Evolutionary conservation across 2,329 filamentous ascomycete genomes (phyloP).

Genomic region (Nemania bipapillata): DNA sequence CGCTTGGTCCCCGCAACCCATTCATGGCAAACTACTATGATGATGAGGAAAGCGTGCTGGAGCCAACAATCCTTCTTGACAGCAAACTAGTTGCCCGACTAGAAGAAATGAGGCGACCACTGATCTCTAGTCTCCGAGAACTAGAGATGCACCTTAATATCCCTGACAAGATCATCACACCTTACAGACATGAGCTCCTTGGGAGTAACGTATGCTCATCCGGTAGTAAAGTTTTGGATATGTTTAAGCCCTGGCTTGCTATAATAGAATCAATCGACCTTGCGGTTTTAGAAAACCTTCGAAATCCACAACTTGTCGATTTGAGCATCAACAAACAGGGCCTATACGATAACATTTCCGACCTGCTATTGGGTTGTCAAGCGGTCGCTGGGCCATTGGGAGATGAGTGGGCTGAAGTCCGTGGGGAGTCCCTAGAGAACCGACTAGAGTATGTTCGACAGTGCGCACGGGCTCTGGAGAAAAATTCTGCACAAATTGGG

Average conservation of each 20-base stretch:
- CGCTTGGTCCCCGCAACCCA: slow-evolving; percentile 72
- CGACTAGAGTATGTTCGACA: slow-evolving; percentile 82
- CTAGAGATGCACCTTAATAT: slow-evolving; percentile 84
- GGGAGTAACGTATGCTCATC: slow-evolving; percentile 84
- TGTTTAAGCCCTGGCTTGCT: slow-evolving; percentile 88
- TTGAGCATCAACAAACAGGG: slow-evolving; percentile 92
- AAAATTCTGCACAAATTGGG: slow-evolving; percentile 85
- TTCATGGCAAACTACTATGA: slow-evolving; percentile 86
- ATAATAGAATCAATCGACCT: slow-evolving; percentile 93
- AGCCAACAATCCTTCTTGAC: slow-evolving; percentile 80
- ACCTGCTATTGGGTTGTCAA: slow-evolving; percentile 87
- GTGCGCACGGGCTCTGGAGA: slow-evolving; percentile 83
- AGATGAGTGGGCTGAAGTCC: slow-evolving; percentile 95
- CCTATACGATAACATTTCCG: slow-evolving; percentile 91
- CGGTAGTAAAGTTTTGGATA: slow-evolving; percentile 83
- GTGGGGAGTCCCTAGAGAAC: slow-evolving; percentile 88
- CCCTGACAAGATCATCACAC: slow-evolving; percentile 83
- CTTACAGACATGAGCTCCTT: slow-evolving; percentile 79
- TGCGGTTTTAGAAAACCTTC: slow-evolving; percentile 79
- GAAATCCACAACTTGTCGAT: slow-evolving; percentile 85
- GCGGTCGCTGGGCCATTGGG: slow-evolving; percentile 88
- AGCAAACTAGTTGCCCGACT: slow-evolving; percentile 80
- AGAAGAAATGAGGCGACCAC: slow-evolving; percentile 84
- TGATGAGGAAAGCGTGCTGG: slow-evolving; percentile 76
- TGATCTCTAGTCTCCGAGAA: slow-evolving; percentile 85